These are phyloP conservation scores for Maudiozyma bulderi DNA, from an alignment of 805 yeast genomes.

Conservation along the genomic window DNA sequence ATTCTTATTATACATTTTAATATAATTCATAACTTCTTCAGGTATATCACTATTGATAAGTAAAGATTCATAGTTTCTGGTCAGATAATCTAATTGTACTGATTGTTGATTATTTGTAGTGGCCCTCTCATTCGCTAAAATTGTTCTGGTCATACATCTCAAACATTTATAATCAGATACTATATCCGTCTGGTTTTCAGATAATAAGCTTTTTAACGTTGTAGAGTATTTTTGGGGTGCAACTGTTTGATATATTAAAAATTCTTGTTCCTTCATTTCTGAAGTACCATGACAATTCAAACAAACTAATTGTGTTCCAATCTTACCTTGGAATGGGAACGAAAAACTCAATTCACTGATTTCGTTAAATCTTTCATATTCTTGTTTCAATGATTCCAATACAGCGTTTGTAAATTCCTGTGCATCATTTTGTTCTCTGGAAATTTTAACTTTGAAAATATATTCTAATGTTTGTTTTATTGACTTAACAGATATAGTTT, in stretches of 20 bases:
- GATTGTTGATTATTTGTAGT: constrained; percentile 16
- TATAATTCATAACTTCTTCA: constrained; percentile 37
- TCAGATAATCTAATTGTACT: constrained; percentile 29
- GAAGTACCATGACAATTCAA: constrained; percentile 55
- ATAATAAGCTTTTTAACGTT: constrained; percentile 44
- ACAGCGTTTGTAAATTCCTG: constrained; percentile 82
- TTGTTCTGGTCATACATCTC: constrained; percentile 47
- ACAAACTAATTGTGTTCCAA: constrained; percentile 62
- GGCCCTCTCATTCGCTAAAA: constrained; percentile 29
- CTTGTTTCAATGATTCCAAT: constrained; percentile 67
- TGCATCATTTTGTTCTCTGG: constrained; percentile 86
- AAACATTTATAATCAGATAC: constrained; percentile 75
- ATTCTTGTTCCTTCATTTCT: constrained; percentile 47
- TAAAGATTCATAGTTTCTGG: constrained; percentile 30
- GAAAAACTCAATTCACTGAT: constrained; percentile 5
- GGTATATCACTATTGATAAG: constrained; percentile 60
- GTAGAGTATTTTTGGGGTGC: constrained; percentile 51
- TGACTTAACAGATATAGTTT: constrained; percentile 67
- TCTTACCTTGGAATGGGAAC: constrained; percentile 65
- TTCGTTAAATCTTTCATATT: constrained; percentile 31
- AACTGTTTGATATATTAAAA: constrained; percentile 62
- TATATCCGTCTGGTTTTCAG: constrained; percentile 51
- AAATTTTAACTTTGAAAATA: constrained; percentile 62
- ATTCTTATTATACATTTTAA: constrained; percentile 37
- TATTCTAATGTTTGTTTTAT: constrained; percentile 62